Conservation (phyloP, 2,329 filamentous ascomycete genomes). For the Dactylellina haptotyla region DNA sequence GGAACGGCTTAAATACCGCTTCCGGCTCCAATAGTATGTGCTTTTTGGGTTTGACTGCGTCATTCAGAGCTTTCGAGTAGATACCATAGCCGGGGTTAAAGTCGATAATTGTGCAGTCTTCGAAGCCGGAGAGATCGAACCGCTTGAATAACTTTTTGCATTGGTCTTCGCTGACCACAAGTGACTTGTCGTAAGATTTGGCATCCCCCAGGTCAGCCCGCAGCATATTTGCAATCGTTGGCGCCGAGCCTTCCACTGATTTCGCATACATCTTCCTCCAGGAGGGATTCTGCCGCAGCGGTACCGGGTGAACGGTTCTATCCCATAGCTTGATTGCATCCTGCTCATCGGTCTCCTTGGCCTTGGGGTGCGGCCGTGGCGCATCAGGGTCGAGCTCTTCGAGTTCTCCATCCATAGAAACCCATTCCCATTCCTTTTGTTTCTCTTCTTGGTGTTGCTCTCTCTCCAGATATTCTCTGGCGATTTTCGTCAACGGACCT, state of each 20-base stretch:
- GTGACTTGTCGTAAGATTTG: conserved; percentile 7
- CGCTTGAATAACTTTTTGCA: conserved; percentile 75
- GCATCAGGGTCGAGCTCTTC: not conserved
- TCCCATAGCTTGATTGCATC: conserved; percentile 11
- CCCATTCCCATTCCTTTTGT: conserved; percentile 14
- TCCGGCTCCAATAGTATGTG: conserved; percentile 86
- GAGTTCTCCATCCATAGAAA: not conserved
- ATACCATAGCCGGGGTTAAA: conserved; percentile 82
- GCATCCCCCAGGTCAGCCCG: conserved; percentile 13
- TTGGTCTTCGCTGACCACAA: conserved; percentile 54
- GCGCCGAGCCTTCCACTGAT: conserved; percentile 4
- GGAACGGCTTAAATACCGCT: conserved; percentile 69
- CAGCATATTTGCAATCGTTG: conserved; percentile 10
- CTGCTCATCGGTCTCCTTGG: conserved; percentile 51
- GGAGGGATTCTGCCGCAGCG: not conserved
- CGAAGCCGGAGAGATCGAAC: conserved; percentile 75
- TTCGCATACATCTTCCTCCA: conserved; percentile 7
- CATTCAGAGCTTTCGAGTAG: conserved; percentile 80
- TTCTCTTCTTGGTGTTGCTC: not conserved
- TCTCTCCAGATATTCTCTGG: conserved; percentile 8
- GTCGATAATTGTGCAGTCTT: conserved; percentile 85
- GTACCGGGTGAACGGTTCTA: not conserved
- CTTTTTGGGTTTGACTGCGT: conserved; percentile 77
- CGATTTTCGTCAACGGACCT: not conserved
- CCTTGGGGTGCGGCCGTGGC: too few relatives aligned